Conservation (phyloP, 2,329 filamentous ascomycete genomes). For the Phyllosticta citriasiana region DNA sequence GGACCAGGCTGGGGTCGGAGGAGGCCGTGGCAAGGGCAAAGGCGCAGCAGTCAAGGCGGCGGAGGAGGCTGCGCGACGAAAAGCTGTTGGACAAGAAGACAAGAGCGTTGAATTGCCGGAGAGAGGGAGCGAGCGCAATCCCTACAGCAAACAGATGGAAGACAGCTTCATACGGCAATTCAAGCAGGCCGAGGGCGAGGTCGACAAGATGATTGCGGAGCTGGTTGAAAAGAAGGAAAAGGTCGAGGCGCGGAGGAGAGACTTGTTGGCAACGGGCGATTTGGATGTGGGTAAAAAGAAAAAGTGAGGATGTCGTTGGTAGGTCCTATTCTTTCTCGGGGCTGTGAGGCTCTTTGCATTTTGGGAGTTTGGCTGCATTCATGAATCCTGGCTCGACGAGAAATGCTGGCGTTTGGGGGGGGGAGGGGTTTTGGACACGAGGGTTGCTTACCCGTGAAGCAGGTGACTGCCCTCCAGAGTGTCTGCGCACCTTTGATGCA, state of each 20-base stretch:
- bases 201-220: slow-evolving; percentile 10
- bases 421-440: not conserved
- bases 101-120: slow-evolving; percentile 9
- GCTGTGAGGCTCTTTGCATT: not conserved
- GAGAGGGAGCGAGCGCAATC: slow-evolving; percentile 4
- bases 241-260: slow-evolving; percentile 4
- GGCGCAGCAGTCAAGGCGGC: slow-evolving; percentile 17
- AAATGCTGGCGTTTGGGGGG: not conserved
- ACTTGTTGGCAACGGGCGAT: slow-evolving; percentile 3
- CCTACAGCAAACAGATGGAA: slow-evolving; percentile 10
- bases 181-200: slow-evolving; percentile 7
- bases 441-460: not conserved
- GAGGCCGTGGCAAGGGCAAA: slow-evolving; percentile 43
- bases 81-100: slow-evolving; percentile 3
- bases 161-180: slow-evolving; percentile 7
- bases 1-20: slow-evolving; percentile 17
- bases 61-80: not conserved
- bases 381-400: not conserved
- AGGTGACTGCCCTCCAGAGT: not conserved
- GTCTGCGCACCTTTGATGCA: not conserved
- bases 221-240: slow-evolving; percentile 3
- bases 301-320: not conserved
- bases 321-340: not conserved
- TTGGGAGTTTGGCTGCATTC: not conserved
- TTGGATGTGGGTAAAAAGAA: slow-evolving; percentile 9